A percentile compares a stretch with the other conserved stretches of the same genome.
Evolutionary conservation across 331 rosid genomes (phyloP).

Genomic region (Dryas integrifolia): DNA sequence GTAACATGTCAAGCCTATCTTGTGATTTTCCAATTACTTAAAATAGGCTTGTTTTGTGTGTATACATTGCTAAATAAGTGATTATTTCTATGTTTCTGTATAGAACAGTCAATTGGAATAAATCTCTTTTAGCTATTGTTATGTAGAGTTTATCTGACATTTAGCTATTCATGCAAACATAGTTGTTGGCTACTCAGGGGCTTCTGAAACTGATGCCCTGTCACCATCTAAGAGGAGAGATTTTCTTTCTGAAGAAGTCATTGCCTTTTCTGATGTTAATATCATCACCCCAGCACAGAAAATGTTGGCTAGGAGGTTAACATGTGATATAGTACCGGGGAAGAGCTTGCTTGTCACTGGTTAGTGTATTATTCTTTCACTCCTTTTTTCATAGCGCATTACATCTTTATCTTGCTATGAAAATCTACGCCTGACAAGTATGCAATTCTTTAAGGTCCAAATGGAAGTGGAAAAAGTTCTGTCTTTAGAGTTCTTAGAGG

Average conservation of each 20-base stretch:
- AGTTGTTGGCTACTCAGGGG: conserved; percentile 38
- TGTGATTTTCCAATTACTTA: neutral
- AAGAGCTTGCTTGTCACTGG: conserved; percentile 93
- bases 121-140: conserved; percentile 1
- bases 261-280: conserved; percentile 77
- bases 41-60: neutral
- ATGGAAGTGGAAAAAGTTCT: conserved; percentile 98
- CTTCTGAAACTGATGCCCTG: conserved; percentile 33
- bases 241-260: conserved; percentile 49
- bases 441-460: conserved; percentile 67
- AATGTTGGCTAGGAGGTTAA: conserved; percentile 83
- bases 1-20: neutral
- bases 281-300: conserved; percentile 82
- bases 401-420: conserved; percentile 9
- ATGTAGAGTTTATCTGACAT: neutral
- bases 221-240: conserved; percentile 40
- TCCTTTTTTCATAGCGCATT: conserved; percentile 7
- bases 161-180: conserved; percentile 14
- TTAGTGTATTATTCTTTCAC: conserved; percentile 39
- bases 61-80: neutral
- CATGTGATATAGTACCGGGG: conserved; percentile 66
- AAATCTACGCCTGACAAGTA: conserved; percentile 19
- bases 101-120: neutral
- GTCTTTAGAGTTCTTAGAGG: conserved; percentile 94
- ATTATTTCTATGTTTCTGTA: neutral